Conservation (phyloP, 2,329 filamentous ascomycete species). For the Alternaria postmessia region DNA sequence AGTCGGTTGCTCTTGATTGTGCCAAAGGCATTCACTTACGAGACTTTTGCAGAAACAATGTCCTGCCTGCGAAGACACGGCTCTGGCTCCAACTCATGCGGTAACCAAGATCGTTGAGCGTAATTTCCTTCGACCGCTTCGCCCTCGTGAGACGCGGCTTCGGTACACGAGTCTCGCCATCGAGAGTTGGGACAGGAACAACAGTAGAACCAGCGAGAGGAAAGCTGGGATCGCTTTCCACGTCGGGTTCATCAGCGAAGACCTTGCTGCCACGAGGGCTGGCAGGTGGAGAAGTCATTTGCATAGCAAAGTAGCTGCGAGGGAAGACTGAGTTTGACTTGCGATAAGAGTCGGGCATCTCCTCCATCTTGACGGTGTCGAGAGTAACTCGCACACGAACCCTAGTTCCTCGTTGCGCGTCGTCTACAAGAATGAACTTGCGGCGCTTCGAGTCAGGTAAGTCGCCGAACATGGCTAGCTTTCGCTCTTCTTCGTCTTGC, state of each 20-base stretch:
- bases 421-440: constrained; percentile 96
- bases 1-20: constrained; percentile 17
- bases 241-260: constrained; percentile 68
- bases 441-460: constrained; percentile 89
- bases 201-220: constrained; percentile 55
- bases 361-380: constrained; percentile 91
- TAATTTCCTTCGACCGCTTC: constrained; percentile 81
- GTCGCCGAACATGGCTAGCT: constrained; percentile 81
- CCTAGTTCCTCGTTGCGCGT: constrained; percentile 75
- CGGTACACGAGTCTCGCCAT: constrained; percentile 78
- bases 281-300: constrained; percentile 87
- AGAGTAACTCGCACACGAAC: constrained; percentile 91
- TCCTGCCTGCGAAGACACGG: constrained; percentile 85
- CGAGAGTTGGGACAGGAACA: constrained; percentile 61
- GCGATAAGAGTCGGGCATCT: constrained; percentile 95
- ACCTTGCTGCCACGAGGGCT: constrained; percentile 78
- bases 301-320: constrained; percentile 87
- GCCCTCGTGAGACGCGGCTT: constrained; percentile 77
- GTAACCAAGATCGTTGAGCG: constrained; percentile 90
- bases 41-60: constrained; percentile 88
- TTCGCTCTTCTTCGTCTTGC: constrained; percentile 66
- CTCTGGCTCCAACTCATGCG: constrained; percentile 98
- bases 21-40: constrained; percentile 67
- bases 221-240: constrained; percentile 55
- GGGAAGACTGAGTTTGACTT: constrained; percentile 90